Conservation (phyloP, 129 eudicot species). For the Solidago caesia region DNA sequence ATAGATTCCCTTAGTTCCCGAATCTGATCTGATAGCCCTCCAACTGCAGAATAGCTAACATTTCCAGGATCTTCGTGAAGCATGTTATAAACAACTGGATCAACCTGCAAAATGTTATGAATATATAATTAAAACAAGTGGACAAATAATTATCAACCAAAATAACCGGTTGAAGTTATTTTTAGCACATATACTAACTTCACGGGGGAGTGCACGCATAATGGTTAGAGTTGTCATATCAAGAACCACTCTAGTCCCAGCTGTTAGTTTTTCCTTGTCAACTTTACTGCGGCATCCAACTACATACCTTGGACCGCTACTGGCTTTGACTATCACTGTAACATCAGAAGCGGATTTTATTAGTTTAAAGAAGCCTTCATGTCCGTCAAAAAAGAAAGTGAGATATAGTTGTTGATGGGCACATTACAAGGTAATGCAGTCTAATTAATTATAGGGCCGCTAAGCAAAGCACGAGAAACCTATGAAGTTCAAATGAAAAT, state of each 20-base stretch:
- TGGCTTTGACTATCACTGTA: slow-evolving; percentile 72
- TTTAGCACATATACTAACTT: background rate
- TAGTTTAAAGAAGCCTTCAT: background rate
- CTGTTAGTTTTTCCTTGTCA: slow-evolving; percentile 87
- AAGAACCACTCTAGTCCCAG: slow-evolving; percentile 96
- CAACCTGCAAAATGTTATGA: slow-evolving; percentile 52
- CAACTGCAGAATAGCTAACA: slow-evolving; percentile 93
- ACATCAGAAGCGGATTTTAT: slow-evolving; percentile 16
- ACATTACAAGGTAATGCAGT: slow-evolving; percentile 1
- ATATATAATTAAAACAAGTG: slow-evolving; percentile 9
- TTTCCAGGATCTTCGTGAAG: slow-evolving; percentile 99
- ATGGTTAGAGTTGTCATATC: slow-evolving; percentile 98
- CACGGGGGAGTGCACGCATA: slow-evolving; percentile 51
- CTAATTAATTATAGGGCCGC: background rate
- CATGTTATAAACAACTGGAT: slow-evolving; percentile 98
- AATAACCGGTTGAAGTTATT: background rate
- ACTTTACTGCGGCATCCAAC: slow-evolving; percentile 98
- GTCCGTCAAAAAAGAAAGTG: background rate
- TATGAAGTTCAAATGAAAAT: slow-evolving; percentile 9
- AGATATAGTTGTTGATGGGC: background rate
- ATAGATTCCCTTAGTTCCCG: slow-evolving; percentile 98
- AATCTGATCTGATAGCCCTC: slow-evolving; percentile 95
- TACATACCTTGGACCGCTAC: slow-evolving; percentile 98
- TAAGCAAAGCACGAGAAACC: background rate
- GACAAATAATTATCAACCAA: background rate